Percentiles rank a stretch among this genome's conserved stretches.
Conservation (phyloP, 441 rosid species). For the Manihot esculenta region DNA sequence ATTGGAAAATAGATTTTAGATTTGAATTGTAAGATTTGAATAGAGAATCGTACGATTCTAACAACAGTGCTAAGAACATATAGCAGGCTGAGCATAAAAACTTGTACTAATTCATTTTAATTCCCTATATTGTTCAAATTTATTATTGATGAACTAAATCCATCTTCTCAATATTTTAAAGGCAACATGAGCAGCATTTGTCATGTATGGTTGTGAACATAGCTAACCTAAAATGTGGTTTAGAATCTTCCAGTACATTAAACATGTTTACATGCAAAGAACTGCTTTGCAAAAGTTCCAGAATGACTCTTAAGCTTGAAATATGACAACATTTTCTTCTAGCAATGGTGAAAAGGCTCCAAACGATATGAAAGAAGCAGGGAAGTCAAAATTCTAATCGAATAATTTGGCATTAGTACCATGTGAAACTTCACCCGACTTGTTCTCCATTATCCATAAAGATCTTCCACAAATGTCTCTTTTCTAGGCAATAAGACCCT, state of each 20-base stretch:
- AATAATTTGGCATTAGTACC: slow-evolving; percentile 22
- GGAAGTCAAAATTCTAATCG: neutral
- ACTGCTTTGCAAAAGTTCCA: neutral
- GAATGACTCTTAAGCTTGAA: neutral
- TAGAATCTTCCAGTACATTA: neutral
- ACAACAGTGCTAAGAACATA: neutral
- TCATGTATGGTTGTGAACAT: neutral
- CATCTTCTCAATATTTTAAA: neutral
- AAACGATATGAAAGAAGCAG: neutral
- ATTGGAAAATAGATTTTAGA: no score
- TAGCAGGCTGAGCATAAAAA: neutral
- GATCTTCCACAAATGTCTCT: slow-evolving; percentile 3
- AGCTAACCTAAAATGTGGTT: neutral
- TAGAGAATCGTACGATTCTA: no score
- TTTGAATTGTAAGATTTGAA: no score
- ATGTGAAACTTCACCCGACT: slow-evolving; percentile 22
- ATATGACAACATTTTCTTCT: neutral
- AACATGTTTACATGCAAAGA: neutral
- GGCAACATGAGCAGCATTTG: neutral
- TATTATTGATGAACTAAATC: neutral
- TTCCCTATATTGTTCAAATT: neutral
- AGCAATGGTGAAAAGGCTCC: neutral
- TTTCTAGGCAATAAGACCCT: slow-evolving; percentile 4
- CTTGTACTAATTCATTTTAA: neutral
- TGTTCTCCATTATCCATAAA: slow-evolving; percentile 29